Evolutionary conservation across 2,329 filamentous ascomycete species (phyloP).

Genomic region (Ambrosiella beaveri): DNA sequence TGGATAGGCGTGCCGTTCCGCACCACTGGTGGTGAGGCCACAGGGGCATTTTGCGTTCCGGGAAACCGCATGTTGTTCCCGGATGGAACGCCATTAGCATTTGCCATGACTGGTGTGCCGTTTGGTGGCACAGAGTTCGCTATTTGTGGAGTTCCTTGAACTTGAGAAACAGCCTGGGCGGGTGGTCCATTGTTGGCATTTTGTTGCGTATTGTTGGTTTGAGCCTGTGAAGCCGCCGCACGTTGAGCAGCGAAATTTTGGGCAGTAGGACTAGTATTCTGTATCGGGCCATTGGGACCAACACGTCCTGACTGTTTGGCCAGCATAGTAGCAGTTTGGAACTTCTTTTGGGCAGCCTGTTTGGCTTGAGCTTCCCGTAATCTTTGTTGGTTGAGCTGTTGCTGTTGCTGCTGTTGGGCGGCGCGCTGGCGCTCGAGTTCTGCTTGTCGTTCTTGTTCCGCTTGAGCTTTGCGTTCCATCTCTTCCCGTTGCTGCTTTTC

Average conservation of each 20-base stretch:
- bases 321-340: slow-evolving; percentile 16
- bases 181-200: slow-evolving; percentile 15
- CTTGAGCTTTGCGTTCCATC: slow-evolving; percentile 23
- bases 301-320: slow-evolving; percentile 17
- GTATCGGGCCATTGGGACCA: slow-evolving; percentile 13
- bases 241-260: background rate
- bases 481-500: slow-evolving; percentile 18
- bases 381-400: slow-evolving; percentile 21
- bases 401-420: slow-evolving; percentile 19
- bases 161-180: background rate
- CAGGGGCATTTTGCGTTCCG: slow-evolving; percentile 43
- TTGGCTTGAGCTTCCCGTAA: slow-evolving; percentile 21
- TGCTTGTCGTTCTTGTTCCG: slow-evolving; percentile 26
- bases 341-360: slow-evolving; percentile 18
- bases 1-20: slow-evolving; percentile 47
- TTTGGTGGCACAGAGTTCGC: slow-evolving; percentile 11
- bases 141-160: slow-evolving; percentile 11
- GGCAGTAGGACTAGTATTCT: slow-evolving; percentile 21
- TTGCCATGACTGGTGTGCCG: slow-evolving; percentile 9
- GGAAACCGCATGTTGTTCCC: slow-evolving; percentile 25
- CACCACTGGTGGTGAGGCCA: slow-evolving; percentile 41
- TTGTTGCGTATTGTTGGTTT: slow-evolving; percentile 10
- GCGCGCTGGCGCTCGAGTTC: slow-evolving; percentile 20
- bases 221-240: background rate
- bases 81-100: slow-evolving; percentile 22